These are phyloP conservation scores for Ophiostoma pallidulum DNA, from an alignment of 2,329 filamentous ascomycete genomes.

Conservation along the genomic window DNA sequence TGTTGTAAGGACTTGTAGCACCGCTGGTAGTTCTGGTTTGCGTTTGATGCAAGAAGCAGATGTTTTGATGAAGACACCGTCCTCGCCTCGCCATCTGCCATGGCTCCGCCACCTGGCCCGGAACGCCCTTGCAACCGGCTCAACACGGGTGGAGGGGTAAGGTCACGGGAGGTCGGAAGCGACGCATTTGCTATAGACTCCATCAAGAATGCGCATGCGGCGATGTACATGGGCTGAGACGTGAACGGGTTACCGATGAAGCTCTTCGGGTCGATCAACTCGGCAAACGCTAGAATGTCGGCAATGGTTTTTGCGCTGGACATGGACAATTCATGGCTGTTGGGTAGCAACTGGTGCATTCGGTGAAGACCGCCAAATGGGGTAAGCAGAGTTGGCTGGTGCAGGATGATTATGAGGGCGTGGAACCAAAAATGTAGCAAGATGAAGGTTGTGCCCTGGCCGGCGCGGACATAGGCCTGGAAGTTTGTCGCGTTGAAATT, in stretches of 20 bases:
- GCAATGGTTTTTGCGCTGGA: slow-evolving; percentile 87
- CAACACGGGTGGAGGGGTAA: slow-evolving; percentile 33
- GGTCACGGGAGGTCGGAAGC: slow-evolving; percentile 52
- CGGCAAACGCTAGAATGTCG: slow-evolving; percentile 78
- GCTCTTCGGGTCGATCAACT: slow-evolving; percentile 75
- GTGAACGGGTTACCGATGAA: slow-evolving; percentile 85
- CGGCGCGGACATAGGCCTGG: slow-evolving; percentile 69
- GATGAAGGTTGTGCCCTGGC: slow-evolving; percentile 80
- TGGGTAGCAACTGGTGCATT: slow-evolving; percentile 64
- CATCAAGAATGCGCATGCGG: slow-evolving; percentile 79
- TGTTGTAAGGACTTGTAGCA: slow-evolving; percentile 78
- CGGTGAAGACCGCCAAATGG: slow-evolving; percentile 53
- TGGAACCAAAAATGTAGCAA: slow-evolving; percentile 86
- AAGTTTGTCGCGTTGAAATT: slow-evolving; percentile 84
- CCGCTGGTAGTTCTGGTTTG: slow-evolving; percentile 77
- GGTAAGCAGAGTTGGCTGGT: slow-evolving; percentile 73
- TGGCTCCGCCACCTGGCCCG: neutral
- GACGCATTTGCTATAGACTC: slow-evolving; percentile 67
- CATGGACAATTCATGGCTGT: slow-evolving; percentile 75
- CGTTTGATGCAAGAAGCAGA: slow-evolving; percentile 66
- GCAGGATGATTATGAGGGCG: slow-evolving; percentile 72
- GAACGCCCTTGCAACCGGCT: neutral
- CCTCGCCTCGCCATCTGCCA: slow-evolving; percentile 7
- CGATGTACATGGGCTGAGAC: slow-evolving; percentile 84
- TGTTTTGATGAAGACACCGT: slow-evolving; percentile 46